Conservation (phyloP, 1,139 yeast genomes). For the Kazachstania sp. region DNA sequence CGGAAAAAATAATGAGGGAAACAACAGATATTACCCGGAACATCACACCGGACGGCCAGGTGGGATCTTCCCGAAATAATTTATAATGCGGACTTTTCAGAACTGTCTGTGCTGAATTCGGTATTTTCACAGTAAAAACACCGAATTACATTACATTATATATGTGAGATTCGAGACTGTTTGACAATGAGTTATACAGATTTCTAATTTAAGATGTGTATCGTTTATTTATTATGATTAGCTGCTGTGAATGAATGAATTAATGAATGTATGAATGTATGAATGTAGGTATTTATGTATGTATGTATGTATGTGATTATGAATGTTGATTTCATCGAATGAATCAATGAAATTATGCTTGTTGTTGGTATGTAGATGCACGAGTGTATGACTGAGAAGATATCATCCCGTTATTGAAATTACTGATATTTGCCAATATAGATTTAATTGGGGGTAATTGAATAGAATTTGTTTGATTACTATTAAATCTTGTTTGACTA, state of each 20-base stretch:
- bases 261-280: background rate
- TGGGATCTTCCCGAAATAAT: too few relatives aligned
- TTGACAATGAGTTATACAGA: too few relatives aligned
- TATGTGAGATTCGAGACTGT: too few relatives aligned
- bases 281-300: too few relatives aligned
- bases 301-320: background rate
- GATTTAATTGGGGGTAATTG: slow-evolving; percentile 16
- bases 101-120: too few relatives aligned
- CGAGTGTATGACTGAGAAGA: background rate
- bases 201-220: too few relatives aligned
- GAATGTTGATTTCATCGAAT: background rate
- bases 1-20: background rate
- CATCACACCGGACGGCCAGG: too few relatives aligned
- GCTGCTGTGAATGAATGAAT: too few relatives aligned
- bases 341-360: background rate
- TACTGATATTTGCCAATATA: slow-evolving; percentile 14
- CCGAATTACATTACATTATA: too few relatives aligned
- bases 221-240: background rate
- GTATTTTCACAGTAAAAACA: too few relatives aligned
- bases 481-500: background rate
- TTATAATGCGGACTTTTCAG: too few relatives aligned
- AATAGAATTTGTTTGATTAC: background rate
- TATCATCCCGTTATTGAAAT: slow-evolving; percentile 3
- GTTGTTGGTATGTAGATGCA: background rate
- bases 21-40: too few relatives aligned